Conservation (phyloP, 805 yeast species). For the Hanseniaspora thailandica region DNA sequence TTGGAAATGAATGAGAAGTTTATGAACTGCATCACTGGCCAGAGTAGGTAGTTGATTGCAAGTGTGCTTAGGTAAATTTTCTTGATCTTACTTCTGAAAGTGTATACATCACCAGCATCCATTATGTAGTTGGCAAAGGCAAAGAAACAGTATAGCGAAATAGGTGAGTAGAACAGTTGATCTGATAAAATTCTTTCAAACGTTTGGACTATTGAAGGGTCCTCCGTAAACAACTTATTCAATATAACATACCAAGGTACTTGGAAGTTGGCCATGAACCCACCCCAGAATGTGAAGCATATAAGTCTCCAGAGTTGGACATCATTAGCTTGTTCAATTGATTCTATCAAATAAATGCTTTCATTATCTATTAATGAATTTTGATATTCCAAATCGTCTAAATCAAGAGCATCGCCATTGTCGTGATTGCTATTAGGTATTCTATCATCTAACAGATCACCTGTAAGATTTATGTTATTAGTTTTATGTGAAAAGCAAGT, state of each 20-base stretch:
- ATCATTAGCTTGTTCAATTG: conserved; percentile 19
- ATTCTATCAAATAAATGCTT: conserved; percentile 14
- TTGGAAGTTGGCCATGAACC: conserved; percentile 68
- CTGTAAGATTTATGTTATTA: not conserved
- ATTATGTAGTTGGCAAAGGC: conserved; percentile 71
- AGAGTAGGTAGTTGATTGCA: conserved; percentile 56
- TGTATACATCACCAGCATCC: conserved; percentile 59
- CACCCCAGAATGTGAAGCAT: conserved; percentile 82
- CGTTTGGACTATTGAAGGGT: conserved; percentile 74
- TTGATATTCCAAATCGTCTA: conserved; percentile 10
- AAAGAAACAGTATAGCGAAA: conserved; percentile 69
- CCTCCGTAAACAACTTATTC: conserved; percentile 63
- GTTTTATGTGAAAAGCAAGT: not conserved
- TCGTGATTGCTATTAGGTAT: not conserved
- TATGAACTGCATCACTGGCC: conserved; percentile 73
- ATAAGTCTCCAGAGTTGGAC: conserved; percentile 62
- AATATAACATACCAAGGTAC: conserved; percentile 80
- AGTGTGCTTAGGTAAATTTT: conserved; percentile 57
- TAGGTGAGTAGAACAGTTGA: conserved; percentile 80
- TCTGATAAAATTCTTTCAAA: conserved; percentile 80
- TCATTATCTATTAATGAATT: conserved; percentile 3
- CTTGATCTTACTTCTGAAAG: conserved; percentile 51
- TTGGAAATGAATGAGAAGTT: conserved; percentile 62
- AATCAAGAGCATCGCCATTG: not conserved
- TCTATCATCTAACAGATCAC: not conserved